Base-by-base conservation (phyloP, 345 rosid genomes). In the Citrus reticulata region DNA sequence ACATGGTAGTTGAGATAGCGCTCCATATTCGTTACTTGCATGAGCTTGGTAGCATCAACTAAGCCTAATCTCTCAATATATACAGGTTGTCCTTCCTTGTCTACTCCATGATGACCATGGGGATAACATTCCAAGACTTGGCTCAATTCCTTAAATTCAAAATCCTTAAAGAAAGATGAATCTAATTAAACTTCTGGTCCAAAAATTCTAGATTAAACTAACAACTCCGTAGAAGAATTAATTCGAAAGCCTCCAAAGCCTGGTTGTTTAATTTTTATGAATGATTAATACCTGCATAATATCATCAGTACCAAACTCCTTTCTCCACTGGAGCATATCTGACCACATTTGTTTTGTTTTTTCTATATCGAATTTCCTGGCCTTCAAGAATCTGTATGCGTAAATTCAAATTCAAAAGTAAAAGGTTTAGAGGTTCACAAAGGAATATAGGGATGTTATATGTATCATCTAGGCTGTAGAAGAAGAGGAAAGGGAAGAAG, bases 291-390 rank as follows among this genome's bases (percentile, higher is more conserved):
- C 99, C 93, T 96, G 92, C 71, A 85, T 39, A 68, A 96, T 82
- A 4, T 82, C 82, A 85, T 96, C 97, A 19, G 96, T 85, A 71
- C 97, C 92, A 78, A 93, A 93, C 74, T 90, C 97, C 71, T 90
- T 91, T 83, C 99, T 91, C 99, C 99, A 96, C 2, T 80, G 84
- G 49, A 96, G 87, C 99, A 96, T 96, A 57, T 89, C 93, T 46
- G 93, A 78, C 98, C 99, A 96, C 99, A 96, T 94, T 67, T 81
- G 97, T 85, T 95, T 95, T 66, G 98, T 78, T 85, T 92, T 95
- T 68, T 93, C 99, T 17, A 91, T 65, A 72, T 96, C 98, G 10
- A 91, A 94, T 77, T 94, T 96, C 82, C 99, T 94, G 14, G 99
- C 99, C 87, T 87, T 96, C 89, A 92, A 85, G 85, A 92, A 95